Evolutionary conservation across 768 basidiomycete species (phyloP), one percentile per base, ranked within the genome.

Genomic region (Amanita rimosa): DNA sequence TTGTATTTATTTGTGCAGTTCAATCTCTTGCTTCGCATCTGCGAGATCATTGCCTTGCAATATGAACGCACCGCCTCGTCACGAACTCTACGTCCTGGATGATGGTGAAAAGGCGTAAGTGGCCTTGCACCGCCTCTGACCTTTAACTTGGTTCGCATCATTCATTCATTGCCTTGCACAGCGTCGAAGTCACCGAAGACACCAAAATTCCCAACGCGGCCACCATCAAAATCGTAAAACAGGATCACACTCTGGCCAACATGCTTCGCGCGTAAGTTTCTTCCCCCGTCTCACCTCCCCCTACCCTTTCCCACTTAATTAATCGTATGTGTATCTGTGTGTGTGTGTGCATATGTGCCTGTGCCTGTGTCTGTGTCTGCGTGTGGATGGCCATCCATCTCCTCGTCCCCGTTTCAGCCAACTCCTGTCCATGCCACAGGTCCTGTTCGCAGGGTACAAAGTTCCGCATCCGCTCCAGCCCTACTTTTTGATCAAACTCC

Each of bases 201-300:
- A 94, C 91, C 38, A 97, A 96, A 69, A 91, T 98, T 53, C 94
- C 94, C 0, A 96, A 97, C 58, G 93, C 96, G 1, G 95, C 95
- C 14, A 95, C 94, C 0, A 80, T 99, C 54, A 91, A 90, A 57
- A 73, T 99, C 57, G 73, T 89, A 52, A 97, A 97, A 69, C 95
- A 99, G 62, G 96, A 98, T 61, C 96, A 98, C 62, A 99, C 96
- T 0, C 68, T 98, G 5, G 95, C 82, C 7, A 94, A 94, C 68
- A 89, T 98, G 87, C 72, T 99, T n/a, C 81, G 96, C 60, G 81
- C 88, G 92, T 93, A 62, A 36, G 60, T 43, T 35, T 33, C 14
- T 27, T n/a, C 24, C 41, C 4, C 16, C 22, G 10, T 29, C 22
- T 3, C 26, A 24, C 16, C 6, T n/a, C n/a, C n/a, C n/a, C n/a